Percentiles rank a stretch among this genome's conserved stretches.
Evolutionary conservation across 2,329 filamentous ascomycete genomes (phyloP).

Genomic region (Sarocladiaceae sp.): DNA sequence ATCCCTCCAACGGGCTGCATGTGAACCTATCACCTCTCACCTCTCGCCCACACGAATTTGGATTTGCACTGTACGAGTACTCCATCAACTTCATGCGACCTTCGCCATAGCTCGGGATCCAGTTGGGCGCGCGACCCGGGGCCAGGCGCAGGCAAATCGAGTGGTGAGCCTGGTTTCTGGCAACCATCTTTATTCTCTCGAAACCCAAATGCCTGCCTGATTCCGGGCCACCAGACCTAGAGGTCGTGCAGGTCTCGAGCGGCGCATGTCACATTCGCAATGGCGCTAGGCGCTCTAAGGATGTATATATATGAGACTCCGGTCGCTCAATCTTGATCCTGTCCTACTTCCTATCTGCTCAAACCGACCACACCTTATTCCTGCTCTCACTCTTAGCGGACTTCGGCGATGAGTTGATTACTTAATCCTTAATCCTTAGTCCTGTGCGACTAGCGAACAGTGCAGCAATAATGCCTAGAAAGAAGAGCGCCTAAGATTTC

Average conservation of each 20-base stretch:
- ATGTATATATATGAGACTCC: neutral
- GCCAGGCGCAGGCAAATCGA: neutral
- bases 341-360: conserved; percentile 3
- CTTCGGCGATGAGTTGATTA: neutral
- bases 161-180: neutral
- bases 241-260: neutral
- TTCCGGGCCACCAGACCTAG: neutral
- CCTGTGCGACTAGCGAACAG: neutral
- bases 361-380: neutral
- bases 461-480: neutral
- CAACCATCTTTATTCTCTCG: neutral
- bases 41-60: no score
- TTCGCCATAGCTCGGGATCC: neutral
- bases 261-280: neutral
- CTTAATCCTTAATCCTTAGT: neutral
- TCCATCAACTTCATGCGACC: no score
- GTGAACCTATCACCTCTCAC: neutral
- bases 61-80: no score
- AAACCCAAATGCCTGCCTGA: neutral
- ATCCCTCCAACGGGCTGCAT: neutral
- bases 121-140: neutral
- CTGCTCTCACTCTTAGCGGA: neutral
- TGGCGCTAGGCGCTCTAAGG: neutral
- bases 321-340: conserved; percentile 1
- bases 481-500: neutral